Base-by-base conservation (phyloP, 768 basidiomycete species). In the Boletus pseudo-olivaceus region DNA sequence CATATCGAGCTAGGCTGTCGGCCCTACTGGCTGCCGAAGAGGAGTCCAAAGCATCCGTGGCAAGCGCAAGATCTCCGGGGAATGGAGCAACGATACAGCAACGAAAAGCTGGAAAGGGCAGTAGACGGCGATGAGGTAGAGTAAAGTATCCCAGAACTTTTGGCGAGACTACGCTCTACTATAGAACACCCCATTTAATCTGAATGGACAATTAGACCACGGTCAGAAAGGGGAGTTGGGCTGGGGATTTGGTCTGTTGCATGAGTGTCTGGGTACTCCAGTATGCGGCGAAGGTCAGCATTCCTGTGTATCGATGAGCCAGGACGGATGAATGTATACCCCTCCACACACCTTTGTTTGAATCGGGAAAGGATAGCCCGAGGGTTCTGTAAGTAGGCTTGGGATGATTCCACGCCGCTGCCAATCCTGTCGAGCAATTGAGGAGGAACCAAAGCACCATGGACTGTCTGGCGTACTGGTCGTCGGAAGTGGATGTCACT, bases 311-410 rank as follows among this genome's bases (percentile, higher is more conserved):
- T 35, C 35, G 35, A 35, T 64, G 55, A 59, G 41, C 33, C 37
- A 32, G 46, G 51, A 61, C 57, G 32, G 20, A 40, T n/a, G 27
- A 29, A 34, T 10, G 27, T 11, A 26, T 27, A 19, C 3, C 14
- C 23, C 9, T 37, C 14, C 12, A 27, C 68, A 26, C 56, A 85
- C 89, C 87, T 82, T 56, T 85, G 80, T 67, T 84, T 89, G 68
- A 85, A 90, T 61, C 81, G 83, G 2, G 80, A 68, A 11, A 90
- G 71, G 26, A 80, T 72, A 9, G 74, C 69, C 23, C 77, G 76
- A 14, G 83, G 80, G 27, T 81, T 76, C 49, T 69, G 70, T 15
- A 65, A 34, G 47, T 50, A 45, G 6, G 60, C 43, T 15, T 70
- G 70, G 5, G 69, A 71, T 14, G 71, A 63, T 44, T 70, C 71